Base-by-base conservation (phyloP, 139 green algal species). In the Chlorella sp. region DNA sequence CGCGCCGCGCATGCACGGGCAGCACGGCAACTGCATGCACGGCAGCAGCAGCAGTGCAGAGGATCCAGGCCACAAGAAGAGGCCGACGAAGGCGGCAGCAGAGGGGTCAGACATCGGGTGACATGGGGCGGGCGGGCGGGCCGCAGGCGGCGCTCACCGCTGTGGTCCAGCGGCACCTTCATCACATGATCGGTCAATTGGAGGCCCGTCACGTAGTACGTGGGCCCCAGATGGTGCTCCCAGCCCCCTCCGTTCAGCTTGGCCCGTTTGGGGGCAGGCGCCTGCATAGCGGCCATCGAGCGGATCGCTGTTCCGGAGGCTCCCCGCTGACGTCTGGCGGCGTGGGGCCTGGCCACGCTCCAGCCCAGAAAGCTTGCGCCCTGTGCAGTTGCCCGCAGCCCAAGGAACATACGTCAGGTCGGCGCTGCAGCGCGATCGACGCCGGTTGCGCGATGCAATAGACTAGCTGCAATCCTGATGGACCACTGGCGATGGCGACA, bases 111-210 rank as follows among this genome's bases (percentile, higher is more conserved):
- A 57, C 48, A 57, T 5, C 48, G 48, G 48, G n/a, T n/a, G n/a
- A 40, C 73, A 79, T 32, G 32, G 14, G 22, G 64, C 64, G 11
- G 83, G 18, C 16, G 40, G 36, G 36, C 5, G 14, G 9, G 30
- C 22, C 1, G 60, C 34, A 57, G 39, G 9, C 30, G 4, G 7
- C 57, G 42, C 22, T 69, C 39, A 42, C 88, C 92, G 19, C 71
- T 88, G 91, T 98, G 90, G 87, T 98, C 96, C 22, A 98, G 91
- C 11, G 96, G 96, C 34, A 98, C 92, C 3, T 57, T 89, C 40
- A 97, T 92, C 12, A 37, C 81, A 81, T 97, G 91, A 69, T 97
- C 93, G 4, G 89, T 95, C 1, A 96, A 34, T n/a, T 90, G 66
- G 73, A 97, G 82, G n/a, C 95, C 95, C 34, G 95, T 89, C 0